Evolutionary conservation across 2,329 filamentous ascomycete genomes (phyloP), one percentile per base, ranked within the genome.

Genomic region (Periconia sp.): DNA sequence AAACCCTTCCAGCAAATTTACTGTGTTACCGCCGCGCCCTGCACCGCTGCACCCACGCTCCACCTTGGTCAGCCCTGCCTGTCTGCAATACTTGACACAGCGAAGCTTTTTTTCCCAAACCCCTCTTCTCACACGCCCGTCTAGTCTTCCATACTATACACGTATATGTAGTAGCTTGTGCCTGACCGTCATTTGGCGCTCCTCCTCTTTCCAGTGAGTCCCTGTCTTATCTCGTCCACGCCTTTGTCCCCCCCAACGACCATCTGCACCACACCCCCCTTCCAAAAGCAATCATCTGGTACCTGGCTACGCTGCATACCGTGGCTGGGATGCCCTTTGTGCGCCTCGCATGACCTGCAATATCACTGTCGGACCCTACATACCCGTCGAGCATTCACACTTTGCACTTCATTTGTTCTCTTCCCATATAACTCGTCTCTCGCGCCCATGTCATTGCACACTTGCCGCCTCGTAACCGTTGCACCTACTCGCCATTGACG

Each of bases 281-380:
- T 69, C 67, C 68, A 66, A 53, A 66, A 69, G 69, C 47, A 63
- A 66, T 69, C 59, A 47, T 58, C 59, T 60, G 56, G 63, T 59
- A 59, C 64, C 57, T 67, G 68, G 61, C 56, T 56, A 62, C 64
- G 64, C 53, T 62, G 62, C 66, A 61, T 61, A 62, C 66, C 62
- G 56, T 67, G 63, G 58, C 69, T 59, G 62, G 61, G 56, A 58
- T 58, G 55, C 54, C 65, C 68, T 72, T 70, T 73, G 68, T 71
- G 65, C 63, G 56, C 59, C 64, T 57, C 65, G 58, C 58, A 61
- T 67, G 60, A 68, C 62, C 23, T 65, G 58, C 60, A 45, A 51
- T 57, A 57, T 62, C 62, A 70, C 69, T 66, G 62, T 60, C 54
- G 56, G 50, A 49, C 15, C 40, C 42, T 57, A 46, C 56, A 55